Percentiles rank a stretch among this genome's conserved stretches.
Evolutionary conservation across 768 basidiomycete genomes (phyloP).

Genomic region (Mycena floridula): DNA sequence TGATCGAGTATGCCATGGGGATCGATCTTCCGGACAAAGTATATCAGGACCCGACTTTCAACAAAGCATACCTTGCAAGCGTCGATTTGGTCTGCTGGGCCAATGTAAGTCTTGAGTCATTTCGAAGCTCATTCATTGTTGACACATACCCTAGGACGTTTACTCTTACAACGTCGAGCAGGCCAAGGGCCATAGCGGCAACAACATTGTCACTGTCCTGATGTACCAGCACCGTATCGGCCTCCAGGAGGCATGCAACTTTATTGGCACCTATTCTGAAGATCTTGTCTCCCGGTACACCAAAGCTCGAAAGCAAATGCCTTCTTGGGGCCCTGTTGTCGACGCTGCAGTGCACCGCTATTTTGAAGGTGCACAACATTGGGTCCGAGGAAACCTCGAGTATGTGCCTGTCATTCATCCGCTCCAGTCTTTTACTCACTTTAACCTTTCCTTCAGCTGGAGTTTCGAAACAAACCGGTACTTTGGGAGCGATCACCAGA

Average conservation of each 20-base stretch:
- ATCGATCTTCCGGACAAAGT: constrained; percentile 61
- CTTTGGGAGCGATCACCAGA: constrained; percentile 50
- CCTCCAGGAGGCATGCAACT: constrained; percentile 55
- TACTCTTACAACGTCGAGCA: constrained; percentile 75
- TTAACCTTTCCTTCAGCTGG: constrained; percentile 36
- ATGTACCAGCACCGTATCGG: constrained; percentile 48
- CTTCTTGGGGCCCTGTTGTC: constrained; percentile 40
- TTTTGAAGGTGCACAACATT: constrained; percentile 50
- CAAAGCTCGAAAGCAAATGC: constrained; percentile 36
- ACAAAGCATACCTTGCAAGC: constrained; percentile 49
- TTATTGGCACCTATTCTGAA: constrained; percentile 45
- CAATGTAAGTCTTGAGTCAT: constrained; percentile 41
- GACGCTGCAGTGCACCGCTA: constrained; percentile 47
- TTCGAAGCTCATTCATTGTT: constrained; percentile 4
- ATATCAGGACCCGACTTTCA: constrained; percentile 48
- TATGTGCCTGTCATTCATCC: constrained; percentile 18
- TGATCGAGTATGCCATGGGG: constrained; percentile 55
- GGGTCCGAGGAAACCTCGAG: constrained; percentile 59
- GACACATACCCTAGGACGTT: constrained; percentile 40
- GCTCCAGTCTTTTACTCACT: constrained; percentile 6
- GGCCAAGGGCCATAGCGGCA: constrained; percentile 54
- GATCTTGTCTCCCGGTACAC: constrained; percentile 46
- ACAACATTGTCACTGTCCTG: constrained; percentile 65
- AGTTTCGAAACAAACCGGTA: constrained; percentile 66
- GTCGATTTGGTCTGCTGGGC: constrained; percentile 66